Percentiles rank a stretch among this genome's conserved stretches.
Evolutionary conservation across 1,139 yeast species (phyloP).

Genomic region (Yamadazyma sp.): DNA sequence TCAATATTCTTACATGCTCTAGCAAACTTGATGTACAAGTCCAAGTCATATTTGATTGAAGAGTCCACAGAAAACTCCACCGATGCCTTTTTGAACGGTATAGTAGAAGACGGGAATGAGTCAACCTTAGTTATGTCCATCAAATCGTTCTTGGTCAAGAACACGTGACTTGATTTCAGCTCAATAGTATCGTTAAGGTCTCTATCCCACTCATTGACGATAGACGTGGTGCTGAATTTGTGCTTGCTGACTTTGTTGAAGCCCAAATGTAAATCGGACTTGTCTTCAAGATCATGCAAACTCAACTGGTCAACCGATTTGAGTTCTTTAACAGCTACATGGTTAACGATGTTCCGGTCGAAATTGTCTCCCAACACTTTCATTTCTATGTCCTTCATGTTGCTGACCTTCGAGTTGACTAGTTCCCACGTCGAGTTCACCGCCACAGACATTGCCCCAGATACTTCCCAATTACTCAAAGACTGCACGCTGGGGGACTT

Average conservation of each 20-base stretch:
- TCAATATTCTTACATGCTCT: constrained; percentile 24
- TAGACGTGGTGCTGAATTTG: constrained; percentile 11
- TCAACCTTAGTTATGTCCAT: constrained; percentile 27
- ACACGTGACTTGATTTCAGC: constrained; percentile 15
- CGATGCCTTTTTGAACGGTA: constrained; percentile 18
- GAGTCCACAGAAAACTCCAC: constrained; percentile 47
- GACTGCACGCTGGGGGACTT: constrained; percentile 15
- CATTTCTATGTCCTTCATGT: constrained; percentile 36
- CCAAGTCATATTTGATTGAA: constrained; percentile 43
- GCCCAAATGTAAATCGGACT: constrained; percentile 13
- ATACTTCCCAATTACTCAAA: constrained; percentile 39
- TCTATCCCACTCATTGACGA: constrained; percentile 18
- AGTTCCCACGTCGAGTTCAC: constrained; percentile 43
- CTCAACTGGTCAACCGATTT: constrained; percentile 7
- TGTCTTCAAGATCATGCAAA: constrained; percentile 8
- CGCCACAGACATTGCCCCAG: constrained; percentile 28
- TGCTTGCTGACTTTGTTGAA: constrained; percentile 9
- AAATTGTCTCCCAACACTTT: constrained; percentile 27
- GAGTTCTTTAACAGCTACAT: constrained; percentile 10
- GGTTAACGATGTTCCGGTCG: constrained; percentile 36
- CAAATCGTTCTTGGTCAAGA: constrained; percentile 10
- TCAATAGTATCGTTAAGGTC: constrained; percentile 19
- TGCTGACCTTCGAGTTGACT: constrained; percentile 21
- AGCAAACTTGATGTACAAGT: constrained; percentile 48
- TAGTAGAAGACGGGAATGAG: constrained; percentile 31